These are phyloP conservation scores for Halophytophthora batemanensis DNA, from an alignment of 352 stramenopile genomes.

Conservation along the genomic window DNA sequence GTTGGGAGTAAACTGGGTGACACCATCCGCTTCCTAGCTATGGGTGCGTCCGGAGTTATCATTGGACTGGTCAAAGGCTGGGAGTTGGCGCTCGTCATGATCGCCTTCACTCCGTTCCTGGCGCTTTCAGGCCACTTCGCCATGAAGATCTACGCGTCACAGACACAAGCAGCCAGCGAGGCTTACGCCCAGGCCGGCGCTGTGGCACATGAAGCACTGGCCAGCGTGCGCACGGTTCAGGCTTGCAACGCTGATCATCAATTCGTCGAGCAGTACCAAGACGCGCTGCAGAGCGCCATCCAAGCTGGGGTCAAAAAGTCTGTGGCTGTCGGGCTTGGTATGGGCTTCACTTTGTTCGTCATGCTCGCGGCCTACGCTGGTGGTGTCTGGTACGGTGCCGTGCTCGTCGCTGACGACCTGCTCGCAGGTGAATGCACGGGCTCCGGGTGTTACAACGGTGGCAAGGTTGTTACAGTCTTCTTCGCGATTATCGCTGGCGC, in stretches of 20 bases:
- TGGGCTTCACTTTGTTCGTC: too few species aligned
- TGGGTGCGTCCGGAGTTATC: conserved; percentile 33
- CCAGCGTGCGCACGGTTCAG: conserved; percentile 58
- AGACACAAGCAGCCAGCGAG: conserved; percentile 18
- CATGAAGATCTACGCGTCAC: conserved; percentile 21
- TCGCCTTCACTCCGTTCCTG: conserved; percentile 46
- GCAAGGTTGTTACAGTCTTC: conserved; percentile 49
- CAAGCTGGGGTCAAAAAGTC: conserved; percentile 37
- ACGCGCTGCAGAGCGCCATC: conserved; percentile 22
- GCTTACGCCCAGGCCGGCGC: conserved; percentile 36
- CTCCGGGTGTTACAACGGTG: conserved; percentile 38
- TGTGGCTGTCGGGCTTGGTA: too few species aligned
- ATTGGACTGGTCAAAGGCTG: conserved; percentile 50
- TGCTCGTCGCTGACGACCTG: conserved; percentile 35
- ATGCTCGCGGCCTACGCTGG: too few species aligned
- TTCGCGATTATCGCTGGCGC: conserved; percentile 61
- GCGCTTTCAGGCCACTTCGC: conserved; percentile 17
- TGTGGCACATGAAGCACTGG: conserved; percentile 44
- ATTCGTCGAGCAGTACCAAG: conserved; percentile 38
- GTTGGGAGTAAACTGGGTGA: conserved; percentile 46
- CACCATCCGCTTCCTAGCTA: conserved; percentile 30
- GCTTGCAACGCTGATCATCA: conserved; percentile 46
- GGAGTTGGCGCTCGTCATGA: conserved; percentile 50
- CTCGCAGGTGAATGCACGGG: conserved; percentile 19
- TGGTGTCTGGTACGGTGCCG: conserved; percentile 57